These are phyloP conservation scores for Acer yangbiense DNA, from an alignment of 345 rosid species.

Conservation along the genomic window DNA sequence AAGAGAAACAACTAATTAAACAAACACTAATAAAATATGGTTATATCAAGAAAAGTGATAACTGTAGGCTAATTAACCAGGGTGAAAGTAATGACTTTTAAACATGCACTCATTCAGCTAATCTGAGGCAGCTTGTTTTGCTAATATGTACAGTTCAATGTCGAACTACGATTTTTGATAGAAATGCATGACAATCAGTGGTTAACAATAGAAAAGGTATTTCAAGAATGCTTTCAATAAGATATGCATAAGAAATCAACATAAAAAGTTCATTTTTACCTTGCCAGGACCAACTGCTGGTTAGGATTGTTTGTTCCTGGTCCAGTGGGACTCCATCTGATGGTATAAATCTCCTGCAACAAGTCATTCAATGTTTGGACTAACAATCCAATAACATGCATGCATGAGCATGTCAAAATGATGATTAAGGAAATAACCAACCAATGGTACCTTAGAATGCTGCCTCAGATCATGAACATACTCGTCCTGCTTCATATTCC, in stretches of 20 bases:
- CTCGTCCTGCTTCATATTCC: constrained; percentile 80
- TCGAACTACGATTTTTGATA: neutral
- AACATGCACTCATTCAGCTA: neutral
- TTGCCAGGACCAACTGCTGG: constrained; percentile 80
- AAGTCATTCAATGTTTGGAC: neutral
- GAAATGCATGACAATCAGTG: neutral
- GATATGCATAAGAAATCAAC: neutral
- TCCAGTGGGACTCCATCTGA: constrained; percentile 98
- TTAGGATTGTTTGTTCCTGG: constrained; percentile 92
- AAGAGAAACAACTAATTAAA: constrained; percentile 2
- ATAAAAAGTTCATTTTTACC: constrained; percentile 40
- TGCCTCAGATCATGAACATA: constrained; percentile 85
- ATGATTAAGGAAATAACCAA: neutral
- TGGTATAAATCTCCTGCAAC: constrained; percentile 83
- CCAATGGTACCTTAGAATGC: constrained; percentile 58
- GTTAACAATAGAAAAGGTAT: neutral
- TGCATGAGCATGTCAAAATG: neutral
- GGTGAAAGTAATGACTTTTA: neutral
- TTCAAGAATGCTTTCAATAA: neutral
- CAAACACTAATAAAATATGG: neutral
- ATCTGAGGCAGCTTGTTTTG: neutral
- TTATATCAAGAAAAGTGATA: neutral
- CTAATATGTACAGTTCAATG: neutral
- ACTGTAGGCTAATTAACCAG: neutral
- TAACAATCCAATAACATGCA: neutral